A percentile compares a stretch with the other conserved stretches of the same genome.
phyloP scores from a whole-genome alignment of 179 eudicot species.

The Spinacia oleracea region DNA sequence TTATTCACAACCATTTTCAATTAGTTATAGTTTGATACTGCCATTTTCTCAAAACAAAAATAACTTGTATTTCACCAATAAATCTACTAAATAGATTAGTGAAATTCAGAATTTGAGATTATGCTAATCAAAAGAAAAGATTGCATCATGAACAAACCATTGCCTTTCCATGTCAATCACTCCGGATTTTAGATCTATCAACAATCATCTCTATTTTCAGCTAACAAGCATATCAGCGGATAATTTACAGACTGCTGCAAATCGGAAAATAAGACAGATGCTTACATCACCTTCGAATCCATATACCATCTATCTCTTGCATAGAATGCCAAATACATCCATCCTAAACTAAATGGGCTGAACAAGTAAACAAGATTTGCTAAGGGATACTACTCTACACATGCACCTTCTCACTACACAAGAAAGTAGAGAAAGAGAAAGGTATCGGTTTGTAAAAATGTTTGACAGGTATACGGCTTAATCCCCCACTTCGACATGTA shows the following conservation, averaged over 20 bases:
- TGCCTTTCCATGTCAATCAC: no score
- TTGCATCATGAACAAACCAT: no score
- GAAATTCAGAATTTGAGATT: no score
- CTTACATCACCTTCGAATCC: neutral
- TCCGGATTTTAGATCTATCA: no score
- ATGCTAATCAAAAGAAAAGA: no score
- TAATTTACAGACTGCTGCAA: neutral
- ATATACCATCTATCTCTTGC: neutral
- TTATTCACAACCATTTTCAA: no score
- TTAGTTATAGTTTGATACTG: no score
- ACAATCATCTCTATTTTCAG: neutral
- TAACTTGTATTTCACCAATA: no score
- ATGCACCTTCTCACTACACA: conserved; percentile 8
- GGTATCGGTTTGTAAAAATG: neutral
- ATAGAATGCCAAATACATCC: neutral
- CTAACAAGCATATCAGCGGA: neutral
- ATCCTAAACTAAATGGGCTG: neutral
- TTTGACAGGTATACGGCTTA: neutral
- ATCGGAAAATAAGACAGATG: neutral
- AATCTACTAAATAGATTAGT: no score
- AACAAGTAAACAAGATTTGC: neutral
- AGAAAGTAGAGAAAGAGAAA: neutral
- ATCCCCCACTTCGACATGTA: neutral
- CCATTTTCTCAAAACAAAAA: no score
- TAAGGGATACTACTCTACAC: conserved; percentile 1